Base-by-base conservation (phyloP, 176 grass and related monocot species). In the Aegilops bicornis region DNA sequence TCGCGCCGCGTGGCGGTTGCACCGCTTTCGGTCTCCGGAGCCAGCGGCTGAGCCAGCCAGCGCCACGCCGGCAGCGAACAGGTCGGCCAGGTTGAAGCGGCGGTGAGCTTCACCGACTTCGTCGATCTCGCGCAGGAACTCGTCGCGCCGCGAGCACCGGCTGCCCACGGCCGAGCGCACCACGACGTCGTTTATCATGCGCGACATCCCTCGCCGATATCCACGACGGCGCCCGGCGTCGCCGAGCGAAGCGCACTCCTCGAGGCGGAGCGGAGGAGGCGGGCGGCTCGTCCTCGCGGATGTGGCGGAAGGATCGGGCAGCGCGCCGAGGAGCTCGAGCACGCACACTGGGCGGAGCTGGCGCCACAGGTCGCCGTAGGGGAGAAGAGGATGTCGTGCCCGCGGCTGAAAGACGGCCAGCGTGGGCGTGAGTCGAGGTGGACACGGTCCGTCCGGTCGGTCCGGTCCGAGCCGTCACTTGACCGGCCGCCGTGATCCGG, bases 321-420 rank as follows among this genome's bases (percentile, higher is more conserved):
- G 82, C 25, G 69, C 13, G 60, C 27, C 50, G 76, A 91, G 54
- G 42, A 88, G 81, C 82, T 91, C 89, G 47, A 88, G 29, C 20
- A 88, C 27, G 76, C 80, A 91, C 14, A 85, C 2, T 8, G 64
- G 54, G 2, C 82, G 85, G 67, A 88, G 33, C 74, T 90, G 42
- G 23, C 82, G 62, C 89, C 85, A 91, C 60, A 84, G 77, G 20
- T 91, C 89, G 60, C 85, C 82, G 76, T 88, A 88, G 81, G 76
- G 47, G 85, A 87, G 69, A 88, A 87, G 47, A 87, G 66, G 25
- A 91, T 25, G 47, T 64, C 54, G 6, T 31, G 68, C 6, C 76
- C 85, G 25, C 32, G 8, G 23, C 24, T 30, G 45, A n/a, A 84
- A 10, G 45, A 80, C 39, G 33, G 17, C 60, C 14, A 77, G 14